Conservation (phyloP, 1,284 basidiomycete species). For the Leccinum proximum region DNA sequence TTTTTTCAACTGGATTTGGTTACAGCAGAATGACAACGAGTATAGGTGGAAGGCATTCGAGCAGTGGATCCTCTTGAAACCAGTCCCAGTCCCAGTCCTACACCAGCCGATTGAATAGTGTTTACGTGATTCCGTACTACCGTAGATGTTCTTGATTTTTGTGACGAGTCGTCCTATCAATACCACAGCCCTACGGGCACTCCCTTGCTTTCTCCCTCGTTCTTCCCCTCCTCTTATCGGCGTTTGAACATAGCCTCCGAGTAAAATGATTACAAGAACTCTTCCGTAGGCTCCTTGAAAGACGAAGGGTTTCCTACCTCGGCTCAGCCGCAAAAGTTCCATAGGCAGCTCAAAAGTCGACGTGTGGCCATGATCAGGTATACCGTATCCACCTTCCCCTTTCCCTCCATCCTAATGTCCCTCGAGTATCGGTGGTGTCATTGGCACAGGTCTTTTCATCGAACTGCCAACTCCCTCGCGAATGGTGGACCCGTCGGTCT, state of each 20-base stretch:
- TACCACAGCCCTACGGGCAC: no score
- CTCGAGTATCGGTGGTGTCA: conserved; percentile 64
- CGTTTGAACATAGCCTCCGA: conserved; percentile 16
- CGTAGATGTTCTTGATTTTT: no score
- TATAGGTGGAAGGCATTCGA: no score
- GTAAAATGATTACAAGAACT: conserved; percentile 17
- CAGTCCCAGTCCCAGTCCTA: no score
- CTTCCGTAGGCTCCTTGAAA: conserved; percentile 15
- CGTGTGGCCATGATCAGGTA: conserved; percentile 67
- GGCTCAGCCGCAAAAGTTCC: conserved; percentile 31
- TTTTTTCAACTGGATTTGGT: no score
- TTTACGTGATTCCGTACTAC: no score
- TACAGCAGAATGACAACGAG: no score
- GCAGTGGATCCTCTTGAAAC: no score
- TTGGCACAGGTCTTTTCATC: conserved; percentile 70
- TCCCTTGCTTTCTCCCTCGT: background rate
- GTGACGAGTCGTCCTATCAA: no score
- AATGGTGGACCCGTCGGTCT: conserved; percentile 63
- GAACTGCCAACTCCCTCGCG: conserved; percentile 53
- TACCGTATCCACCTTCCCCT: background rate
- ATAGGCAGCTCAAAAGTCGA: conserved; percentile 61
- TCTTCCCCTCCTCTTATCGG: no score
- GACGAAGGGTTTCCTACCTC: conserved; percentile 20
- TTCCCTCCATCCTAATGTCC: background rate
- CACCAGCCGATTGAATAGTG: no score